Percentiles rank a stretch among this genome's conserved stretches.
Evolutionary conservation across 345 rosid species (phyloP).

Genomic region (Ceriops zippeliana): DNA sequence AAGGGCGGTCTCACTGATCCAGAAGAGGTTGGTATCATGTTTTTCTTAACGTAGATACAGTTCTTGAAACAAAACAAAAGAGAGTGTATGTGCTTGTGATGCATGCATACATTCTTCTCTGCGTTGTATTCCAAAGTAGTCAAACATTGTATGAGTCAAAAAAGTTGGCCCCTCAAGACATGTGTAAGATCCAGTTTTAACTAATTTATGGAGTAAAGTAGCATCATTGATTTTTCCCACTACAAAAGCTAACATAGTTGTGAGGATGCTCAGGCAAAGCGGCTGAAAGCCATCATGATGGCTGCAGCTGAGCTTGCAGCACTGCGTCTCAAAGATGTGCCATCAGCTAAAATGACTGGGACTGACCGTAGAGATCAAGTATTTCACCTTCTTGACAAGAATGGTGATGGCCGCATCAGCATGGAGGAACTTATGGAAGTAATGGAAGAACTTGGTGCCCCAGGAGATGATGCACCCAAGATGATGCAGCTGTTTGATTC

Average conservation of each 20-base stretch:
- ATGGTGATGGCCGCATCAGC: slow-evolving; percentile 93
- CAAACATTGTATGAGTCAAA: no score
- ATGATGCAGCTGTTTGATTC: slow-evolving; percentile 96
- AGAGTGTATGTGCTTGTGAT: no score
- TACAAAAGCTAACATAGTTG: slow-evolving; percentile 1
- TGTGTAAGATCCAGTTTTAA: not conserved
- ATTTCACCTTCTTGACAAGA: slow-evolving; percentile 76
- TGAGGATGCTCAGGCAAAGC: slow-evolving; percentile 52
- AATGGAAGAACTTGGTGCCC: slow-evolving; percentile 97
- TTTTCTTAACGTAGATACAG: not conserved
- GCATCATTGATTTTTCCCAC: no score
- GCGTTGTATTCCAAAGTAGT: no score
- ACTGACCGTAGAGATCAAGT: slow-evolving; percentile 56
- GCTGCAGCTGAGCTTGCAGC: slow-evolving; percentile 97
- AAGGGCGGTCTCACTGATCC: slow-evolving; percentile 86
- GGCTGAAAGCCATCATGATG: slow-evolving; percentile 89
- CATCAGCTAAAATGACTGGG: slow-evolving; percentile 49
- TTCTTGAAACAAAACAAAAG: no score
- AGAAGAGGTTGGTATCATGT: slow-evolving; percentile 55
- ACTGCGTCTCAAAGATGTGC: slow-evolving; percentile 73
- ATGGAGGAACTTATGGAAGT: slow-evolving; percentile 90
- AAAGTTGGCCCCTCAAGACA: not conserved
- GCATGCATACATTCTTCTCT: no score
- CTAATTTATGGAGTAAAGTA: not conserved
- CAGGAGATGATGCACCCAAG: slow-evolving; percentile 83